Evolutionary conservation across 78 protist genomes (phyloP), one percentile per base, ranked within the genome.

Genomic region (Corallochytrium limacisporum): DNA sequence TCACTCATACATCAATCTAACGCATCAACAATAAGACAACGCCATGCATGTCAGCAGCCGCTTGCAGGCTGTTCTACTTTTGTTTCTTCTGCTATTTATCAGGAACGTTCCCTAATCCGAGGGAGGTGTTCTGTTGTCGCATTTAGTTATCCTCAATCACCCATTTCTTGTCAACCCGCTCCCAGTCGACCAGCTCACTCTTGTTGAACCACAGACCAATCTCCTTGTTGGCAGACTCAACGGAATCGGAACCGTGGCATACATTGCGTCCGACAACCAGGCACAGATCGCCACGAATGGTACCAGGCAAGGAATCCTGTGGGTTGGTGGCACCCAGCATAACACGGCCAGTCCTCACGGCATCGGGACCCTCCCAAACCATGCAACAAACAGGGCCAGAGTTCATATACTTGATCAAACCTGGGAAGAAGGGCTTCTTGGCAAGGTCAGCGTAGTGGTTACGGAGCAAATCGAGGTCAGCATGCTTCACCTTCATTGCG

Each of bases 211-310:
- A 84, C 32, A 87, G 75, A 6, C 55, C 77, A n/a, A 89, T 80
- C 78, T 89, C 94, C 31, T 62, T 29, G 33, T 74, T 33, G 49
- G 94, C 94, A 38, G 67, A 33, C 53, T 74, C 90, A 29, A 59
- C 83, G 16, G 82, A 18, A 57, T 85, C 90, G 32, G 78, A 59
- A 15, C 90, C 91, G 83, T 89, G 94, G 76, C n/a, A 44, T 44
- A 20, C 20, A 44, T 44, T 44, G 12, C 69, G 13, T 22, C 69
- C 69, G 24, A 63, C 54, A 7, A n/a, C 12, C 22, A 24, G 16
- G 16, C 51, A 54, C 22, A 48, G 15, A 13, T 63, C 69, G 37
- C 69, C 69, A 16, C 69, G 69, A 46, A 63, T 63, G 69, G 69
- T 63, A 40, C 69, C 69, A 7, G 69, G 69, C 15, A 6, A 7